Evolutionary conservation across 73 alveolate genomes (phyloP).

Genomic region (Paramecium sonneborni): DNA sequence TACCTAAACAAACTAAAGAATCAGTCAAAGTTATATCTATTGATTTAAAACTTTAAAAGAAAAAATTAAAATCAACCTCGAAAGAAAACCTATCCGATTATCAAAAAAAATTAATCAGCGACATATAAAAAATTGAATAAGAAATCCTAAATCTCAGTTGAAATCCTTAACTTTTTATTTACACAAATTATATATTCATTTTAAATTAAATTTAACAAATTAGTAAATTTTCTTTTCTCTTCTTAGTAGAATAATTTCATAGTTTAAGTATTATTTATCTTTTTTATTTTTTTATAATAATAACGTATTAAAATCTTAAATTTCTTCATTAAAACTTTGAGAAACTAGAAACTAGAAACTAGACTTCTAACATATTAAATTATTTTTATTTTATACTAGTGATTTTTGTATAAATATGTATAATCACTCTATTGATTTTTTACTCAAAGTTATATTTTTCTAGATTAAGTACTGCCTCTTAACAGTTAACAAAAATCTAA

Average conservation of each 20-base stretch:
- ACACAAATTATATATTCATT: not conserved
- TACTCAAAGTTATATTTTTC: not conserved
- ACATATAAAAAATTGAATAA: not conserved
- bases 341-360: no score
- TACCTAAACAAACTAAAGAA: not conserved
- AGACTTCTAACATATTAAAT: no score
- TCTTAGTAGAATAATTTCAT: not conserved
- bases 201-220: not conserved
- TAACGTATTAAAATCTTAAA: not conserved
- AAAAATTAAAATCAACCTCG: not conserved
- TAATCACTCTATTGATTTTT: not conserved
- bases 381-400: no score
- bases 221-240: not conserved
- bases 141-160: slow-evolving; percentile 25
- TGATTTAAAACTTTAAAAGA: not conserved
- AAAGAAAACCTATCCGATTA: slow-evolving; percentile 25
- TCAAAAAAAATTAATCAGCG: not conserved
- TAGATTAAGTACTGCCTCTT: not conserved
- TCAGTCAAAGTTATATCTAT: not conserved
- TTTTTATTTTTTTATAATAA: no score
- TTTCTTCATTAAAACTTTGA: not conserved
- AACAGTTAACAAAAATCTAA: not conserved
- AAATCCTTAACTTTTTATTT: not conserved
- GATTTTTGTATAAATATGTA: no score
- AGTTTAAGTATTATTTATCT: not conserved